Evolutionary conservation across 2,329 filamentous ascomycete species (phyloP), one percentile per base, ranked within the genome.

Genomic region (Massarina eburnea): DNA sequence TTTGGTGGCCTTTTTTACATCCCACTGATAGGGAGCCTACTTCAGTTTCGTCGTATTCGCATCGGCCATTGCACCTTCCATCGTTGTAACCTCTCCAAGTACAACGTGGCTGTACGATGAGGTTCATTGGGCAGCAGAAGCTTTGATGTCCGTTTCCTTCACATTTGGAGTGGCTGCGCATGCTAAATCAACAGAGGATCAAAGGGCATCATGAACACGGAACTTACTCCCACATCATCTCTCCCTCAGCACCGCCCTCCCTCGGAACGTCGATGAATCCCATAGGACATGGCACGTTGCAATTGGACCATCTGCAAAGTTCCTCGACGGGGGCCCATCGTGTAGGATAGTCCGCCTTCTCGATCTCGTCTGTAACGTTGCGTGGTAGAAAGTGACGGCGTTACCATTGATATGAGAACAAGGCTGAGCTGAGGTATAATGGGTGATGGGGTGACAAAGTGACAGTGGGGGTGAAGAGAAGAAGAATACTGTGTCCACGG

Each of bases 51-150:
- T 20, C 18, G 2, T 22, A 4, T 2, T 17, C 18, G 20, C 40
- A 42, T 8, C 30, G 29, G 8, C 21, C 21, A 9, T 5, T 9
- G 17, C 40, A 42, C 8, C 12, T 17, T 9, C 40, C 40, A 8
- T 22, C 14, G 4, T n/a, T 34, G 12, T 15, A 29, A n/a, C 29
- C 40, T 22, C 29, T 8, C 40, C 40, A 42, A 9, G 29, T 34
- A 12, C 40, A 42, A 9, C 14, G 12, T 4, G 40, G 40, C 15
- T 17, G 29, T 14, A 2, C 17, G 8, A 9, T 9, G n/a, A 26
- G 24, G 24, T 24, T 20, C 2, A 12, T 17, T 4, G 40, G 40
- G 18, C 40, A 42, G 29, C 40, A 42, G 32, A 42, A 42, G 9
- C 10, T 10, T 14, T 8, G 17, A 10, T 15, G 21, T 4, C 37